Evolutionary conservation across 176 grass and related monocot genomes (phyloP), one percentile per base, ranked within the genome.

Genomic region (Canna indica): DNA sequence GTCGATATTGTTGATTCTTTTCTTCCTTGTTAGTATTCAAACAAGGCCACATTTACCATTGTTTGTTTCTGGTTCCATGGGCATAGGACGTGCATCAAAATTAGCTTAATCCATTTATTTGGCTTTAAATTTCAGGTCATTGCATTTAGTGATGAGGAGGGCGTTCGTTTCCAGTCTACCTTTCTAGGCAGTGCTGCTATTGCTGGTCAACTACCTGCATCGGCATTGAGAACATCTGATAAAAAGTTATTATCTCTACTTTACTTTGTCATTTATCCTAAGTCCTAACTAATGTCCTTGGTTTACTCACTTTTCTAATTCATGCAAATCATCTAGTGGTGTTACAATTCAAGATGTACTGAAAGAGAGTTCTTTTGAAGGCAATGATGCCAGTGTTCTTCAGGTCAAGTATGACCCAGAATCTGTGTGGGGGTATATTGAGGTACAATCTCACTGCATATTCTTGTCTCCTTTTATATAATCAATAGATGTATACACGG

Each of bases 121-220:
- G 59, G 22, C 17, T 7, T 42, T 45, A 59, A 27, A 35, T 44
- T 34, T 72, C 73, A 99, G 94, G 84, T 99, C 7, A 99, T 99
- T 74, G 89, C 94, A 82, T 99, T 99, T 83, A 93, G 94, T 26
- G 89, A 99, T 35, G 94, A 99, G 80, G 94, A 99, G 76, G 94
- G 94, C 2, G 77, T 99, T 50, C 85, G 89, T 54, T 99, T 99
- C 69, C 94, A 99, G 52, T 87, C 89, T 35, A 99, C 94, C 17
- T 99, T 99, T 76, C 69, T 99, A 82, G 94, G 94, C 79, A 99
- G 94, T 82, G 94, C 86, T 35, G 89, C 94, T 81, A 80, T 99
- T 85, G 89, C 94, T 85, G 94, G 94, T 87, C 77, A 69, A 78
- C 84, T 99, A 75, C 84, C 94, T 75, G 80, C 82, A 81, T 85